Evolutionary conservation across 2,329 filamentous ascomycete genomes (phyloP).

Genomic region (Arthrobotrys iridis): DNA sequence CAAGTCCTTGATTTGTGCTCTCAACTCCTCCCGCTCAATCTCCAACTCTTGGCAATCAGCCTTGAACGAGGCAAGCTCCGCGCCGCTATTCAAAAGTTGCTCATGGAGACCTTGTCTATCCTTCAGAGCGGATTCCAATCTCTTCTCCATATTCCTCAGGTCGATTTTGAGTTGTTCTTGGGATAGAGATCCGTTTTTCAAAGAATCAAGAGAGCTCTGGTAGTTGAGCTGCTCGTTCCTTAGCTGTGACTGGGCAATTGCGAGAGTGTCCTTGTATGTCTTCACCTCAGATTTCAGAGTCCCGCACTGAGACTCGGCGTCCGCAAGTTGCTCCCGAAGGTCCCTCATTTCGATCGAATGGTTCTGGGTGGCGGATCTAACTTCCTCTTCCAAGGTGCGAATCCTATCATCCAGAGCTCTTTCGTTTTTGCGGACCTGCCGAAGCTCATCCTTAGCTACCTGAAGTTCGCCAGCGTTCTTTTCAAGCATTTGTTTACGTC

Average conservation of each 20-base stretch:
- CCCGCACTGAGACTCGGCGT: conserved; percentile 40
- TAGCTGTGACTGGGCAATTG: conserved; percentile 51
- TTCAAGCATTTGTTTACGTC: conserved; percentile 73
- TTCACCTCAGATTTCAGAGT: conserved; percentile 49
- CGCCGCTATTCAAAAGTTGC: conserved; percentile 69
- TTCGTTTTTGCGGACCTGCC: conserved; percentile 74
- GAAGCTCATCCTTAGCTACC: conserved; percentile 73
- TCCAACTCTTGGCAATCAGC: conserved; percentile 69
- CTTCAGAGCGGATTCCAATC: conserved; percentile 68
- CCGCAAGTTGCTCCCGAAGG: conserved; percentile 64
- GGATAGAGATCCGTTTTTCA: conserved; percentile 61
- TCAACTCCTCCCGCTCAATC: conserved; percentile 74
- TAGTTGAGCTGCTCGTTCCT: conserved; percentile 53
- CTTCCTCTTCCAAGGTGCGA: conserved; percentile 72
- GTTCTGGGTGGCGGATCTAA: conserved; percentile 62
- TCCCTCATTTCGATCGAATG: conserved; percentile 73
- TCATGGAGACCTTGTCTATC: conserved; percentile 74
- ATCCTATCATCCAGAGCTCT: conserved; percentile 76
- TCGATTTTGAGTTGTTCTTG: conserved; percentile 69
- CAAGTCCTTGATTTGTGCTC: conserved; percentile 69
- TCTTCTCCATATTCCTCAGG: conserved; percentile 69
- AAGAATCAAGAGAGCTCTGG: conserved; percentile 55
- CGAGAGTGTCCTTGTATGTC: conserved; percentile 45
- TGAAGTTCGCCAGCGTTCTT: conserved; percentile 74
- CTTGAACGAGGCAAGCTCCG: conserved; percentile 71